Evolutionary conservation across 2,329 filamentous ascomycete species (phyloP), one percentile per base, ranked within the genome.

Genomic region (Curvularia lunata): DNA sequence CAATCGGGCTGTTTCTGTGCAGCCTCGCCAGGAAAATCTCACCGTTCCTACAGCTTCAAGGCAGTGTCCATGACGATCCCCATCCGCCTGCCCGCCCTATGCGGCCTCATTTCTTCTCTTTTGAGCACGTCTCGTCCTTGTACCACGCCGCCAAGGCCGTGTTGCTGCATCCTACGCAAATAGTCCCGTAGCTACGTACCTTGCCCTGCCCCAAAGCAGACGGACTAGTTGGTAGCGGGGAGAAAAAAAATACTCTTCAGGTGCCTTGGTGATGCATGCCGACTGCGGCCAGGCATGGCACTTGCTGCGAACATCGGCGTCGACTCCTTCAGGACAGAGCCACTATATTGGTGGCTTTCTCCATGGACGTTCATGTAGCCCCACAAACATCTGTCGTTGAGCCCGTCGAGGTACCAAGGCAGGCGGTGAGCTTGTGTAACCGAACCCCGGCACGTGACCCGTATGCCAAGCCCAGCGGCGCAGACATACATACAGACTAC

Each of bases 361-460:
- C 51, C 51, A 40, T 56, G 41, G 55, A 56, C 38, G 48, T 30
- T 46, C 51, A 56, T 53, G 53, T 57, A 67, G 61, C 40, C 55
- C 66, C 60, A 61, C 47, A 62, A 66, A 58, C 58, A 34, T 57
- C 53, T 25, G 62, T 52, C 58, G 61, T 50, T 21, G 49, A 58
- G 53, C 41, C 49, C 56, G 56, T 51, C 25, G 37, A 54, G 58
- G 63, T 59, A 66, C 59, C 6, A 28, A 55, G 56, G 56, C 47
- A 62, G 59, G 69, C 66, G 64, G 68, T 71, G 67, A 70, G 63
- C 59, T 57, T 64, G 66, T 70, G 62, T 58, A 58, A 68, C 54
- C 18, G n/a, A 38, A 46, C 38, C 30, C 21, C n/a, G 19, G 28
- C 43, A 30, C 27, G 43, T 46, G 43, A 19, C 25, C 19, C n/a